Base-by-base conservation (phyloP, 2,329 filamentous ascomycete genomes). In the Ceratocystis alfenasii region DNA sequence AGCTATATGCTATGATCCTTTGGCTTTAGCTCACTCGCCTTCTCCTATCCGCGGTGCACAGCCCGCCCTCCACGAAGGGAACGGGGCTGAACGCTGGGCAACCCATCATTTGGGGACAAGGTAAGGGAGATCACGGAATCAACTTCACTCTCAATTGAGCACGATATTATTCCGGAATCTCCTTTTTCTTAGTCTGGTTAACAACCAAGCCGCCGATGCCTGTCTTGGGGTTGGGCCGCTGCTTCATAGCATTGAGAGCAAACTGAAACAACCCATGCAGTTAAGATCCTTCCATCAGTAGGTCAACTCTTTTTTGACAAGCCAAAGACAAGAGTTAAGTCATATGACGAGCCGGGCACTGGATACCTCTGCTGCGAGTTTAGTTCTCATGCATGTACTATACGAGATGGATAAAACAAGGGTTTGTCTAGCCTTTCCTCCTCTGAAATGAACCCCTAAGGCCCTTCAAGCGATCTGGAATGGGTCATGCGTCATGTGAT, bases 91-190 rank as follows among this genome's bases (percentile, higher is more conserved):
- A 53, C 25, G 25, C 48, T 25, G 25, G 22, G 10, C 48, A 25
- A 41, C 36, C 36, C 36, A 41, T 41, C 36, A 15, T 53, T n/a
- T 15, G 55, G 6, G 28, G 55, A 59, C 55, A 59, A n/a, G 28
- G 55, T 8, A 59, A 59, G 55, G 55, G n/a, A 59, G 28, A 59
- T 59, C 55, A 59, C 55, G 55, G 55, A 30, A 59, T 59, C 55
- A 59, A 8, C 55, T 41, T 59, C 17, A n/a, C 28, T n/a, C 55
- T 33, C 55, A 1, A 59, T 36, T 30, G 10, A 33, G 28, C 55
- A 33, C 55, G 55, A 59, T 59, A 59, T 59, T 59, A 59, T 33
- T 30, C 17, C 55, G 55, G 55, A 20, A 33, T 59, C 28, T 20
- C 55, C n/a, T 30, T 36, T 59, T 59, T 59, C 28, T 15, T 36